Conservation (phyloP, 1,139 yeast species). For the Casaregolazyma suthepensis region DNA sequence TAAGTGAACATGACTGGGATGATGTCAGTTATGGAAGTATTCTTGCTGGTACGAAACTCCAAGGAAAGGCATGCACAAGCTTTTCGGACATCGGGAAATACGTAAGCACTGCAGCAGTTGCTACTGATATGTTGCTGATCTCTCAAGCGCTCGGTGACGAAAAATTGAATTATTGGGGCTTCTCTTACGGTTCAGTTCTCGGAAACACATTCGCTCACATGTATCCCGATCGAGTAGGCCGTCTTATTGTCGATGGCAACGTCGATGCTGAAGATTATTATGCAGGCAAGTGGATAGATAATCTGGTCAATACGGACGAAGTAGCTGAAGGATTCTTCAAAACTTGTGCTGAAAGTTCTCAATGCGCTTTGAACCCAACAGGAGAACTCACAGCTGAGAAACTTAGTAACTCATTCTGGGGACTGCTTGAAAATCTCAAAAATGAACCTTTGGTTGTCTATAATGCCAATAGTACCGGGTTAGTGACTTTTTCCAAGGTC, state of each 20-base stretch:
- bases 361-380: slow-evolving; percentile 14
- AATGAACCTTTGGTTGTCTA: slow-evolving; percentile 10
- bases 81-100: slow-evolving; percentile 1
- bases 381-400: slow-evolving; percentile 6
- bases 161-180: slow-evolving; percentile 18
- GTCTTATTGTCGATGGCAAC: slow-evolving; percentile 18
- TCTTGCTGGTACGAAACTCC: neutral
- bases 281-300: slow-evolving; percentile 13
- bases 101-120: slow-evolving; percentile 17
- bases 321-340: slow-evolving; percentile 10
- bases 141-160: slow-evolving; percentile 16
- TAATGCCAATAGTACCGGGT: slow-evolving; percentile 10
- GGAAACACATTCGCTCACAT: slow-evolving; percentile 19
- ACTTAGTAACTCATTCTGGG: slow-evolving; percentile 7
- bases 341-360: slow-evolving; percentile 11
- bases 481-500: slow-evolving; percentile 10
- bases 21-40: neutral
- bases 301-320: slow-evolving; percentile 14
- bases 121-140: slow-evolving; percentile 18
- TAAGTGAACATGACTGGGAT: neutral
- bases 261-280: slow-evolving; percentile 17
- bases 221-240: slow-evolving; percentile 15
- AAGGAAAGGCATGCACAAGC: neutral
- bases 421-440: slow-evolving; percentile 7
- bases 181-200: slow-evolving; percentile 16